Evolutionary conservation across 805 yeast genomes (phyloP).

Genomic region (Ogataea sp.): DNA sequence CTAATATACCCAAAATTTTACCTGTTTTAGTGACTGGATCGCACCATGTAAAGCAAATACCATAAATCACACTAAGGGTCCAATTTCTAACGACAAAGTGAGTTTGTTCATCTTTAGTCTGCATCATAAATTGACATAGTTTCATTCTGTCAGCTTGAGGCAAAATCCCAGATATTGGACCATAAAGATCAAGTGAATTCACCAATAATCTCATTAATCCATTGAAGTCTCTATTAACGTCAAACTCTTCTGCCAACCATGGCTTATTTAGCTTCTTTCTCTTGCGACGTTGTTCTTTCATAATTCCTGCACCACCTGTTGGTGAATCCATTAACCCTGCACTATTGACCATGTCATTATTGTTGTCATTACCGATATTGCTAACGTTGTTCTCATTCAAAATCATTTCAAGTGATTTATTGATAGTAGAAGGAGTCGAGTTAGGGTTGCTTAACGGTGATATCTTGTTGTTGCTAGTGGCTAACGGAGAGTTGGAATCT

Average conservation of each 20-base stretch:
- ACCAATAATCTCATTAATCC: constrained; percentile 37
- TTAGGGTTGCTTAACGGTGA: not conserved
- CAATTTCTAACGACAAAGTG: constrained; percentile 53
- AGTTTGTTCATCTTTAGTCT: constrained; percentile 24
- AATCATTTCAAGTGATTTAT: constrained; percentile 1
- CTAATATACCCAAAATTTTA: constrained; percentile 37
- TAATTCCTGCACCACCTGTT: not conserved
- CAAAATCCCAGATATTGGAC: no score
- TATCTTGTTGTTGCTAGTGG: not conserved
- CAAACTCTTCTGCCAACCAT: constrained; percentile 55
- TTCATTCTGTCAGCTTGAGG: constrained; percentile 4
- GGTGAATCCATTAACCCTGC: not conserved
- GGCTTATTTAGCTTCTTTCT: constrained; percentile 17
- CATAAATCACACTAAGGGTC: constrained; percentile 44
- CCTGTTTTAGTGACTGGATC: constrained; percentile 30
- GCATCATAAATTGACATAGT: constrained; percentile 11
- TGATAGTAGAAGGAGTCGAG: not conserved
- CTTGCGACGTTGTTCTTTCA: constrained; percentile 2
- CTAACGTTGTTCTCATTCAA: constrained; percentile 1
- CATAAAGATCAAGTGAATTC: constrained; percentile 28
- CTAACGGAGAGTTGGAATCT: not conserved
- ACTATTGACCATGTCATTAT: no score
- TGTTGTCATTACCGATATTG: no score
- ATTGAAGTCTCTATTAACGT: constrained; percentile 41
- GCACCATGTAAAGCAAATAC: constrained; percentile 47